Evolutionary conservation across 306 rosid species (phyloP).

Genomic region (Bauhinia variegata): DNA sequence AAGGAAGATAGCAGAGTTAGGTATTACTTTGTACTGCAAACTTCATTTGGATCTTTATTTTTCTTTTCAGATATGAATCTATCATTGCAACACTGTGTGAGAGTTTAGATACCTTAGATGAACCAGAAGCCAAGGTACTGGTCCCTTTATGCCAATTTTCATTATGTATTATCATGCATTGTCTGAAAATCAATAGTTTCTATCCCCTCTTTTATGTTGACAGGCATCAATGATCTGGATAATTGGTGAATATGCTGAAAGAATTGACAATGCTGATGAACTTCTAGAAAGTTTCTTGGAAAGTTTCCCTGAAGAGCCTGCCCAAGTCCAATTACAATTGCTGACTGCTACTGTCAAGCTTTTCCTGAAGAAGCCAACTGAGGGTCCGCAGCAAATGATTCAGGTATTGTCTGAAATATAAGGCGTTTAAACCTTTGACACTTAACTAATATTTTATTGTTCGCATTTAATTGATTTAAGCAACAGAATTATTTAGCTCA

Average conservation of each 20-base stretch:
- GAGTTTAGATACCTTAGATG: slow-evolving; percentile 96
- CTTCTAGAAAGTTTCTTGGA: slow-evolving; percentile 99
- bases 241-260: slow-evolving; percentile 98
- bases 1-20: slow-evolving; percentile 10
- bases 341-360: slow-evolving; percentile 98
- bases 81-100: slow-evolving; percentile 98
- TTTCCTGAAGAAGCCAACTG: slow-evolving; percentile 98
- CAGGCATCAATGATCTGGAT: slow-evolving; percentile 99
- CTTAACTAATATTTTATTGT: neutral
- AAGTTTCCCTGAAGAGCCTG: slow-evolving; percentile 93
- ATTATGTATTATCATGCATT: slow-evolving; percentile 20
- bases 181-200: neutral
- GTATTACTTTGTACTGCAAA: slow-evolving; percentile 26
- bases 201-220: slow-evolving; percentile 12
- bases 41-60: slow-evolving; percentile 29
- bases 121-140: slow-evolving; percentile 98
- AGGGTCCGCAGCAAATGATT: slow-evolving; percentile 99
- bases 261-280: slow-evolving; percentile 99
- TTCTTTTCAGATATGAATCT: slow-evolving; percentile 79
- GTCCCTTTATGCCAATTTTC: slow-evolving; percentile 30
- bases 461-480: neutral
- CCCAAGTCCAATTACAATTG: slow-evolving; percentile 95
- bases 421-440: neutral
- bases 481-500: too few relatives aligned
- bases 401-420: slow-evolving; percentile 61